A percentile compares a stretch with the other conserved stretches of the same genome.
These are phyloP conservation scores for Hypoxylon perforatum DNA, from an alignment of 495 filamentous ascomycete genomes.

Conservation along the genomic window DNA sequence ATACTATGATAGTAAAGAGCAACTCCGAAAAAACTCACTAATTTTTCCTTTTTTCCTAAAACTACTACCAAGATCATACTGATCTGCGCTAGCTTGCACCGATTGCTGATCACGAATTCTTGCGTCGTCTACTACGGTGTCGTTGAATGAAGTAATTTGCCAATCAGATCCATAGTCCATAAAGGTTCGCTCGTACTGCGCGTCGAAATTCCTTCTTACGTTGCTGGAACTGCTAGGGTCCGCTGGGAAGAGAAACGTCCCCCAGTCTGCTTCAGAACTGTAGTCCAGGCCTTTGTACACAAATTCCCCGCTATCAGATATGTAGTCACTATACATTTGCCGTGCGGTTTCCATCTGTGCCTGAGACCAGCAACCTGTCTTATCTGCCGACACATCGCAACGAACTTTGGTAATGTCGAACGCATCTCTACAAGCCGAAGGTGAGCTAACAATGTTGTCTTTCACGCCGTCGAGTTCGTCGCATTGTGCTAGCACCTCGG, in stretches of 20 bases:
- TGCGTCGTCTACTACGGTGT: slow-evolving; percentile 49
- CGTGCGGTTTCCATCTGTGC: slow-evolving; percentile 64
- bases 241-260: slow-evolving; percentile 44
- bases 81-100: slow-evolving; percentile 55
- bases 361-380: slow-evolving; percentile 61
- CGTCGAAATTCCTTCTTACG: slow-evolving; percentile 48
- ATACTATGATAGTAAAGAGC: too few relatives aligned
- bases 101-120: slow-evolving; percentile 44
- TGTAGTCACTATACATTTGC: slow-evolving; percentile 63
- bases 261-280: slow-evolving; percentile 52
- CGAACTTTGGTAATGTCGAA: slow-evolving; percentile 51
- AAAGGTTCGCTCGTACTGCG: slow-evolving; percentile 52
- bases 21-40: slow-evolving; percentile 16
- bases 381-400: slow-evolving; percentile 56
- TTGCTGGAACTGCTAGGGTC: slow-evolving; percentile 37
- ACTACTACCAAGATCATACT: slow-evolving; percentile 56
- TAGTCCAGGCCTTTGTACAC: slow-evolving; percentile 62
- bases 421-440: slow-evolving; percentile 61
- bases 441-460: slow-evolving; percentile 70
- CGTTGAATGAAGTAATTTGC: slow-evolving; percentile 49
- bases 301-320: slow-evolving; percentile 60
- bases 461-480: slow-evolving; percentile 68
- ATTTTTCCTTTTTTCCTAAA: slow-evolving; percentile 54
- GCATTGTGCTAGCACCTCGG: slow-evolving; percentile 70
- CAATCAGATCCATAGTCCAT: slow-evolving; percentile 50